phyloP scores from a whole-genome alignment of 2,329 filamentous ascomycete genomes.

The Claviceps sp. region DNA sequence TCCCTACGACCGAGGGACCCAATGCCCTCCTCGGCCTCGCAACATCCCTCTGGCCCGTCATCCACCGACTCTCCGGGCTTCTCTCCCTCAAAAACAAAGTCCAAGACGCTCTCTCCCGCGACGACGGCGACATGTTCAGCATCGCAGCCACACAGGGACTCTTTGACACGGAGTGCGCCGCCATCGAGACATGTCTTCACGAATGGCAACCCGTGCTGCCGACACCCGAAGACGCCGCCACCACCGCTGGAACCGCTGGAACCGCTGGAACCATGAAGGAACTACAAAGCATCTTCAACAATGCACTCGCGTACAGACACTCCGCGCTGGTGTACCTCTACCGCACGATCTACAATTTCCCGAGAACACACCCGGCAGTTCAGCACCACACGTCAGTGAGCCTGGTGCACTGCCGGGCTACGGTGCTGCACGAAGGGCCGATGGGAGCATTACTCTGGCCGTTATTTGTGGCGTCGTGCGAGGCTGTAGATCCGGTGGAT shows the following conservation, averaged over 20 bases:
- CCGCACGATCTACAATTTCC: constrained; percentile 36
- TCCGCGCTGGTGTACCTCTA: constrained; percentile 45
- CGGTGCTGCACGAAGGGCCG: constrained; percentile 41
- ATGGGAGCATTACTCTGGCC: constrained; percentile 54
- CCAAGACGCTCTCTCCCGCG: constrained; percentile 27
- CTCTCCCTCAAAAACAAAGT: constrained; percentile 38
- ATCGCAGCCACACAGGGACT: constrained; percentile 34
- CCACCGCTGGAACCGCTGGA: no score
- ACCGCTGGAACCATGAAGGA: constrained; percentile 23
- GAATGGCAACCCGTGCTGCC: constrained; percentile 42
- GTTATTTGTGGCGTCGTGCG: constrained; percentile 48
- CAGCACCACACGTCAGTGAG: constrained; percentile 39
- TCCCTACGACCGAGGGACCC: constrained; percentile 37
- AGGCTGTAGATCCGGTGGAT: constrained; percentile 37
- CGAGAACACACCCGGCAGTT: constrained; percentile 33
- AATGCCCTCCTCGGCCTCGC: constrained; percentile 49
- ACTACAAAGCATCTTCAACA: constrained; percentile 42
- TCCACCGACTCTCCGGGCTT: constrained; percentile 45
- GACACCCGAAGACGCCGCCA: constrained; percentile 7
- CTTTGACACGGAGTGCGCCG: constrained; percentile 36
- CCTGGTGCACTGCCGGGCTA: constrained; percentile 39
- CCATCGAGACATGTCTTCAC: constrained; percentile 40
- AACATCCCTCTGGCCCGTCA: constrained; percentile 49
- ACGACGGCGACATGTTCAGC: constrained; percentile 24
- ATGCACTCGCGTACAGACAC: constrained; percentile 46